Conservation (phyloP, 2,329 filamentous ascomycete species). For the Metarhizium rileyi region DNA sequence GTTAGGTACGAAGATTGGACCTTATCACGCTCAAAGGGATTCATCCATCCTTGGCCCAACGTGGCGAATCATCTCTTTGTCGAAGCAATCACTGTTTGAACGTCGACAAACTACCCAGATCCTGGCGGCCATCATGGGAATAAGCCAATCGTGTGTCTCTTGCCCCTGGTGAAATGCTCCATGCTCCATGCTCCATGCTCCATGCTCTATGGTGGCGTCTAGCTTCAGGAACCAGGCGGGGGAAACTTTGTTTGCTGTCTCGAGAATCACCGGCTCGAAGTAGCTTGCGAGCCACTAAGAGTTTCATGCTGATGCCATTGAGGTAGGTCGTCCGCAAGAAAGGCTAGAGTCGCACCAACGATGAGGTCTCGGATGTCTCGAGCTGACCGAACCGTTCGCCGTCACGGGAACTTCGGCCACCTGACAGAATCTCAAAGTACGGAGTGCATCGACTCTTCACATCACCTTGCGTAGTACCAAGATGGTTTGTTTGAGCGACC, state of each 20-base stretch:
- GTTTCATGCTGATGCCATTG: neutral
- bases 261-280: neutral
- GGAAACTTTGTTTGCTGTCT: neutral
- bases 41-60: too few species aligned
- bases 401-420: too few species aligned
- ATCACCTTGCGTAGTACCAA: too few species aligned
- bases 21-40: too few species aligned
- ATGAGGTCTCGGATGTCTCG: neutral
- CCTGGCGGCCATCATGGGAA: neutral
- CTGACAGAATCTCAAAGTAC: too few species aligned
- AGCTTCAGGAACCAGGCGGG: neutral
- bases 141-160: neutral
- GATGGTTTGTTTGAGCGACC: too few species aligned
- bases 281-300: neutral
- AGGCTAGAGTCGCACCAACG: slow-evolving; percentile 4
- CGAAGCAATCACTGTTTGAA: too few species aligned
- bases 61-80: too few species aligned
- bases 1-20: too few species aligned
- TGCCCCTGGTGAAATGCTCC: neutral
- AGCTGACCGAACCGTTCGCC: neutral
- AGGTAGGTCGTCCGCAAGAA: neutral
- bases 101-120: neutral
- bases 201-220: neutral
- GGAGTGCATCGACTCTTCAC: too few species aligned
- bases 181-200: too few species aligned